These are phyloP conservation scores for Glomus cerebriforme DNA, from an alignment of 192 early-diverging fungal genomes.

Conservation along the genomic window DNA sequence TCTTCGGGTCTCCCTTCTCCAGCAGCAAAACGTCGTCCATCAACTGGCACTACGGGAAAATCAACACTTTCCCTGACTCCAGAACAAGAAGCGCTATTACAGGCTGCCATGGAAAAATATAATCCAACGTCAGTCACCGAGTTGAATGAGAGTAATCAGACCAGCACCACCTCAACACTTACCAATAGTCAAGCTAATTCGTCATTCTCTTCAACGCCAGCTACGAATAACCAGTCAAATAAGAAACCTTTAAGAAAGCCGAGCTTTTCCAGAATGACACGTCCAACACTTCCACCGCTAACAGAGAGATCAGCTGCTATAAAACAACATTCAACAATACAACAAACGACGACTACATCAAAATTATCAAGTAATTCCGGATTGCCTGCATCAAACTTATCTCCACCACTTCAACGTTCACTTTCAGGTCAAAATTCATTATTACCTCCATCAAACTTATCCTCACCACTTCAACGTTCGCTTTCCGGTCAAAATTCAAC, in stretches of 20 bases:
- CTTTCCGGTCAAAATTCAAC: conserved; percentile 20
- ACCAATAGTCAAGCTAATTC: conserved; percentile 12
- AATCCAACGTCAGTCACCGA: conserved; percentile 28
- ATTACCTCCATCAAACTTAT: conserved; percentile 15
- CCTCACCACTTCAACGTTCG: conserved; percentile 4
- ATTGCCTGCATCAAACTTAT: conserved; percentile 14
- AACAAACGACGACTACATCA: neutral
- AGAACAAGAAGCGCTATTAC: conserved; percentile 45
- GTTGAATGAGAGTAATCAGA: conserved; percentile 11
- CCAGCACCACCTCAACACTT: conserved; percentile 11
- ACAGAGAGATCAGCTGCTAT: conserved; percentile 28
- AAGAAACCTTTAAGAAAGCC: conserved; percentile 11
- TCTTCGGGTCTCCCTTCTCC: conserved; percentile 38
- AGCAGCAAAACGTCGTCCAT: conserved; percentile 19
- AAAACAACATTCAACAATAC: neutral
- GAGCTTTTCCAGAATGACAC: conserved; percentile 29
- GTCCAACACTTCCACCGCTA: conserved; percentile 31
- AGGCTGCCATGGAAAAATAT: conserved; percentile 45
- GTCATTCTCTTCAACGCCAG: conserved; percentile 28
- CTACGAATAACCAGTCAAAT: conserved; percentile 28
- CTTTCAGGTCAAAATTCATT: conserved; percentile 27
- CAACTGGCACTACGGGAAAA: conserved; percentile 32
- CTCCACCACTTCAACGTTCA: conserved; percentile 5
- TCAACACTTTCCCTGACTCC: conserved; percentile 34
- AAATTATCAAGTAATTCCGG: conserved; percentile 11